These are phyloP conservation scores for Grosmannia penicillata DNA, from an alignment of 2,329 filamentous ascomycete species.

Conservation along the genomic window DNA sequence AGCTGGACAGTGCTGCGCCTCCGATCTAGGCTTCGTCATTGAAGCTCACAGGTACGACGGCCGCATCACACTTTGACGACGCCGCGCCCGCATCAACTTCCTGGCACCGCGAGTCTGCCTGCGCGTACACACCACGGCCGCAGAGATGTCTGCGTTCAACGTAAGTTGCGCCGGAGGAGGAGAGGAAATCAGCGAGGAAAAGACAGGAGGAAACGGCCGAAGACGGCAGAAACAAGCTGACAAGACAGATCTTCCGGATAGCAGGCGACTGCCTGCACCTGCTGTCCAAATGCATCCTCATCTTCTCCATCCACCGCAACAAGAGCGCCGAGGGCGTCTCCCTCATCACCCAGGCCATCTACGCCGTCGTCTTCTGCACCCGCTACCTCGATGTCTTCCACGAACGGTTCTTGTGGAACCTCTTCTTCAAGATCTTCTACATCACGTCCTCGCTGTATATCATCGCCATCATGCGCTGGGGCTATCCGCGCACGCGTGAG, in stretches of 20 bases:
- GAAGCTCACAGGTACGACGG: no score
- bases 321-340: slow-evolving; percentile 82
- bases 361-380: slow-evolving; percentile 71
- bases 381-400: slow-evolving; percentile 74
- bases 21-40: no score
- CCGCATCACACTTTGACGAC: no score
- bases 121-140: no score
- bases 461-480: slow-evolving; percentile 71
- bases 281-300: slow-evolving; percentile 75
- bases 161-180: no score
- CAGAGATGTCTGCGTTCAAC: no score
- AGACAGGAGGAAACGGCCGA: no score
- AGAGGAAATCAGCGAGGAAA: neutral
- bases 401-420: slow-evolving; percentile 49
- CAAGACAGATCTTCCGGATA: slow-evolving; percentile 50
- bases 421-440: slow-evolving; percentile 81
- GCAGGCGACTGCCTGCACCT: slow-evolving; percentile 75
- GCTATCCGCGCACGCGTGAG: slow-evolving; percentile 79
- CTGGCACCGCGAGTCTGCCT: no score
- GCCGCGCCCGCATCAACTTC: no score
- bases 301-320: slow-evolving; percentile 81
- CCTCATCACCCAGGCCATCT: slow-evolving; percentile 79
- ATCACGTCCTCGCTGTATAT: slow-evolving; percentile 74
- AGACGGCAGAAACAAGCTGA: neutral
- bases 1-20: no score